Base-by-base conservation (phyloP, 2,329 filamentous ascomycete genomes). In the Shiraia bambusicola region DNA sequence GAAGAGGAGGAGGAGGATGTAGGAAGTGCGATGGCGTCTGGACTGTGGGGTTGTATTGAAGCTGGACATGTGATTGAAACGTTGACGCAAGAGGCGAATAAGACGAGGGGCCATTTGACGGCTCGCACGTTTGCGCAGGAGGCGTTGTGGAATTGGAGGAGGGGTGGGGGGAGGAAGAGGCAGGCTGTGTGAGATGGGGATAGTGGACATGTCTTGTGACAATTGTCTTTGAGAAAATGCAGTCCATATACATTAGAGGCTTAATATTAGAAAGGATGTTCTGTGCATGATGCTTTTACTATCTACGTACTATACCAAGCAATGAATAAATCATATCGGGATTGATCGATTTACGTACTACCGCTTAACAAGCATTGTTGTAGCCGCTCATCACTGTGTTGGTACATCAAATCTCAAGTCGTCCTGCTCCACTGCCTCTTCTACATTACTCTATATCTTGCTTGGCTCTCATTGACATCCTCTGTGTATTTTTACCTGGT, bases 81-180 rank as follows among this genome's bases (percentile, higher is more conserved):
- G 13, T 73, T 97, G 61, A 78, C 86, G 44, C 83, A 86, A 49
- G 91, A 93, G 58, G 88, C 88, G 2, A 78, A 75, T 42, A 76
- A 76, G 28, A 80, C 82, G 37, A 78, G 77, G 45, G 82, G 82
- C 26, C 91, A 96, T 74, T 74, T 86, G 45, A 92, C 88, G 42
- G 88, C 88, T 35, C 81, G 83, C 58, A 85, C 86, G 0, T 95
- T 91, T 75, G 91, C 92, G 9, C 83, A 86, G 3, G 92, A 97
- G 67, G 91, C 90, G 1, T 72, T 96, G 12, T 96, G 92, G 91
- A 69, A 95, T 47, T 91, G 88, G 88, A 52, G 86, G 76, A 62
- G 86, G 76, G 87, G 87, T 63, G 70, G 83, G 72, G 74, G 80
- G 66, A 69, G 77, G 72, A 71, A 77, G 75, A 71, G 80, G 81